Evolutionary conservation across 805 yeast species (phyloP), one percentile per base, ranked within the genome.

Genomic region (Metschnikowia proteae): DNA sequence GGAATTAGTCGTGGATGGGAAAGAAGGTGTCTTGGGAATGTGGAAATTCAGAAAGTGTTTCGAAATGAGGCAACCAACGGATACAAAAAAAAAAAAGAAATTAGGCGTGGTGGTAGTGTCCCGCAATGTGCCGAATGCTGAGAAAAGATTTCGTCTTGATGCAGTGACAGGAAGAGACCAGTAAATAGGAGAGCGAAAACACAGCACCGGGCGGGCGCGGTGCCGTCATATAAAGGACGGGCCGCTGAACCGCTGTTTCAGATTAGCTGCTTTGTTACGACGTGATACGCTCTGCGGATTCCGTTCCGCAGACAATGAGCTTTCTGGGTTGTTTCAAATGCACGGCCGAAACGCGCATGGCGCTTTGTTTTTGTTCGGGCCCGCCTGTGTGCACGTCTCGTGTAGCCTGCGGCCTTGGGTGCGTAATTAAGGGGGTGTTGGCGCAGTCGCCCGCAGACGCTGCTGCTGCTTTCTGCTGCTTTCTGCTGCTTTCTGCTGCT

Each of bases 281-380:
- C 26, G 35, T 40, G 43, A 28, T 9, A 27, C 32, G 30, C 30
- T n/a, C n/a, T 23, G 36, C 25, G 28, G 43, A 32, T 40, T 40
- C 43, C 36, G 43, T 36, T 40, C 28, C 43, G 43, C 43, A 40
- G 27, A 40, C 26, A 40, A 40, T 39, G 28, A 39, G 27, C 17
- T 17, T 17, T 17, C 17, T 17, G 17, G 36, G n/a, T 31, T 30
- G 36, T 40, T 23, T 25, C 28, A 25, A 40, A 40, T 40, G 43
- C 43, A 40, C 43, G 43, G 36, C 43, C 43, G 17, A 31, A 25
- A 40, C 43, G 43, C 43, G 43, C 43, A 13, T 23, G 43, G 43
- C n/a, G 36, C 22, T 31, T 40, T 23, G 30, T 31, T 17, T 13
- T 10, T 40, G 22, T 31, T 23, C 35, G 25, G n/a, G 22, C 29